These are phyloP conservation scores for Stygiomarasmius scandens DNA, from an alignment of 1,284 basidiomycete genomes.

Conservation along the genomic window DNA sequence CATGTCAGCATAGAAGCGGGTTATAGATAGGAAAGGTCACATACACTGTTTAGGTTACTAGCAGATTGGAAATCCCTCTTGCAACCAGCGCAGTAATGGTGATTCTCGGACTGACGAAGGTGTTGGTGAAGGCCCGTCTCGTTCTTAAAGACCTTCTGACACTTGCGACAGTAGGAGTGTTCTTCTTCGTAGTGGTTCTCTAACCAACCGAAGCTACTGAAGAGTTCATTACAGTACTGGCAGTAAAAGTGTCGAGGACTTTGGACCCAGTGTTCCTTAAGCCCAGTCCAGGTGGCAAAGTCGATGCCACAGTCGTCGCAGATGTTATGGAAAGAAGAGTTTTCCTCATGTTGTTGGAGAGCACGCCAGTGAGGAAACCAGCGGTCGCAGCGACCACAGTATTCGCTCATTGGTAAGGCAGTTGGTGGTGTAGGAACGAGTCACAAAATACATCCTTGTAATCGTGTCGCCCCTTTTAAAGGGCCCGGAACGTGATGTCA, in stretches of 20 bases:
- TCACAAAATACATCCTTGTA: too few relatives aligned
- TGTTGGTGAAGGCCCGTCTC: conserved; percentile 46
- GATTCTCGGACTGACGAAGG: conserved; percentile 40
- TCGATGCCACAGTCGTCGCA: conserved; percentile 39
- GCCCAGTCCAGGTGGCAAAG: conserved; percentile 30
- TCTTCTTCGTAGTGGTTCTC: conserved; percentile 32
- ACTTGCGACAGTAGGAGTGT: conserved; percentile 46
- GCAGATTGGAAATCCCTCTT: conserved; percentile 41
- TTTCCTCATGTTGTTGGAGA: background rate
- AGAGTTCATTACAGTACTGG: conserved; percentile 43
- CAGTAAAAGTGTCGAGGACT: conserved; percentile 45
- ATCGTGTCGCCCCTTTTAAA: too few relatives aligned
- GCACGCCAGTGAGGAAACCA: background rate
- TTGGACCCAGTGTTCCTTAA: conserved; percentile 43
- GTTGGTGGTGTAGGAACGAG: too few relatives aligned
- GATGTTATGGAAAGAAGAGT: conserved; percentile 32
- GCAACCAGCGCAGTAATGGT: conserved; percentile 52
- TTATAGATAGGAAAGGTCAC: conserved; percentile 6
- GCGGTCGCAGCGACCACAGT: background rate
- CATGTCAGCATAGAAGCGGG: background rate
- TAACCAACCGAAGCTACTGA: conserved; percentile 27
- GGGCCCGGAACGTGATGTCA: too few relatives aligned
- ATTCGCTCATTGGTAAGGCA: background rate
- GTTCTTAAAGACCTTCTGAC: conserved; percentile 41
- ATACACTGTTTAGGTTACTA: conserved; percentile 36